phyloP scores from a whole-genome alignment of 169 alveolate species.

The Cryptosporidium tyzzeri region DNA sequence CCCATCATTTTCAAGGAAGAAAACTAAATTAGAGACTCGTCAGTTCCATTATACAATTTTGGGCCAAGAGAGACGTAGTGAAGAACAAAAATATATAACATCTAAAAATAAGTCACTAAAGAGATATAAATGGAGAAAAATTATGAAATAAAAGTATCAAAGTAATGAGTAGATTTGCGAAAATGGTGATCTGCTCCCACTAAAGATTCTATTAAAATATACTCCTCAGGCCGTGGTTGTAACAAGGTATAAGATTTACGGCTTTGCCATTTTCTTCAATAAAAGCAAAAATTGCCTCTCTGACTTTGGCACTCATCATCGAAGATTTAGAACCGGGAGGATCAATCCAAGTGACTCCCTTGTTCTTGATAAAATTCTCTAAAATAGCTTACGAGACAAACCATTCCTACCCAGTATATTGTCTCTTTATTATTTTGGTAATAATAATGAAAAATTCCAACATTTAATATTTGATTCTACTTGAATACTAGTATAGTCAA shows the following conservation, averaged over 20 bases:
- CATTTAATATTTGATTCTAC: too few species aligned
- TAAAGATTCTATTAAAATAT: not conserved
- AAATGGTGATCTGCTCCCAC: constrained; percentile 8
- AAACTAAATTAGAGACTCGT: too few species aligned
- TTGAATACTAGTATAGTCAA: too few species aligned
- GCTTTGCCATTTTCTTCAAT: constrained; percentile 64
- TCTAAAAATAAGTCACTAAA: not conserved
- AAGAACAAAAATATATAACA: not conserved
- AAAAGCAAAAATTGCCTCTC: constrained; percentile 35
- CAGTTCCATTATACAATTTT: too few species aligned
- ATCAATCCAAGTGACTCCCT: constrained; percentile 74
- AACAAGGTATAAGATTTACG: constrained; percentile 75
- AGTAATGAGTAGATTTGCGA: not conserved
- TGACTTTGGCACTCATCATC: constrained; percentile 63
- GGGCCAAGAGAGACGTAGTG: not conserved
- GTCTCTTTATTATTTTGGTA: not conserved
- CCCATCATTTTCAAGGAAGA: too few species aligned
- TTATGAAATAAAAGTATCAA: not conserved
- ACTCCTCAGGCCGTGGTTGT: constrained; percentile 77
- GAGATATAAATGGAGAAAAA: too few species aligned
- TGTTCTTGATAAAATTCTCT: not conserved
- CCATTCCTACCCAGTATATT: not conserved
- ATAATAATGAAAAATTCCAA: too few species aligned
- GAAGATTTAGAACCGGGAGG: constrained; percentile 78
- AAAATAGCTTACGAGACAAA: not conserved